A percentile compares a stretch with the other conserved stretches of the same genome.
These are phyloP conservation scores for Tolypocladium capitatum DNA, from an alignment of 2,329 filamentous ascomycete species.

Conservation along the genomic window DNA sequence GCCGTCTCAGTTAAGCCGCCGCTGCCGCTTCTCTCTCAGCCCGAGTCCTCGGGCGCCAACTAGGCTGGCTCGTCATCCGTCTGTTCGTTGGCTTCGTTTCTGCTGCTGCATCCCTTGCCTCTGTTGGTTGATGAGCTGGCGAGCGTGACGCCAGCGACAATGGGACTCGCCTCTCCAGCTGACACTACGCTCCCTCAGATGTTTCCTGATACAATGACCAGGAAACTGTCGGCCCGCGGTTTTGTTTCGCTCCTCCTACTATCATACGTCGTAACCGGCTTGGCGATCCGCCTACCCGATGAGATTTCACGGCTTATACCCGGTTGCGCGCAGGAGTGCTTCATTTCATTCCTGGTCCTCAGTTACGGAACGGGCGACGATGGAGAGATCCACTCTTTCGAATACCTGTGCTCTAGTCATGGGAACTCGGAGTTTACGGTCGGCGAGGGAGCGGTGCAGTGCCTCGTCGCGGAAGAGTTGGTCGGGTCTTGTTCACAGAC, in stretches of 20 bases:
- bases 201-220: constrained; percentile 30
- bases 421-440: constrained; percentile 52
- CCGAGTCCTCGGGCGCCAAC: background rate
- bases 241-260: constrained; percentile 20
- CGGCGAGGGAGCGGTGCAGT: constrained; percentile 59
- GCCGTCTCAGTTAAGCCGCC: constrained; percentile 15
- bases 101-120: background rate
- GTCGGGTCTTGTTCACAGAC: constrained; percentile 37
- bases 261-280: constrained; percentile 12
- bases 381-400: constrained; percentile 35
- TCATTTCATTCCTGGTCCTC: constrained; percentile 46
- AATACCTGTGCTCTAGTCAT: constrained; percentile 49
- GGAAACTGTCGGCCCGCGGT: constrained; percentile 15
- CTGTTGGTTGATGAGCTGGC: background rate
- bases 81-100: background rate
- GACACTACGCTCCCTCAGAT: constrained; percentile 17
- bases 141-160: background rate
- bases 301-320: constrained; percentile 36
- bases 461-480: constrained; percentile 41
- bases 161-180: background rate
- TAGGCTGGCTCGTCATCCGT: background rate
- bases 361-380: constrained; percentile 42
- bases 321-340: constrained; percentile 45
- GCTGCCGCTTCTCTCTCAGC: background rate
- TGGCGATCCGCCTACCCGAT: constrained; percentile 18